phyloP scores from a whole-genome alignment of 2,329 filamentous ascomycete species.

The Colletotrichum scovillei region DNA sequence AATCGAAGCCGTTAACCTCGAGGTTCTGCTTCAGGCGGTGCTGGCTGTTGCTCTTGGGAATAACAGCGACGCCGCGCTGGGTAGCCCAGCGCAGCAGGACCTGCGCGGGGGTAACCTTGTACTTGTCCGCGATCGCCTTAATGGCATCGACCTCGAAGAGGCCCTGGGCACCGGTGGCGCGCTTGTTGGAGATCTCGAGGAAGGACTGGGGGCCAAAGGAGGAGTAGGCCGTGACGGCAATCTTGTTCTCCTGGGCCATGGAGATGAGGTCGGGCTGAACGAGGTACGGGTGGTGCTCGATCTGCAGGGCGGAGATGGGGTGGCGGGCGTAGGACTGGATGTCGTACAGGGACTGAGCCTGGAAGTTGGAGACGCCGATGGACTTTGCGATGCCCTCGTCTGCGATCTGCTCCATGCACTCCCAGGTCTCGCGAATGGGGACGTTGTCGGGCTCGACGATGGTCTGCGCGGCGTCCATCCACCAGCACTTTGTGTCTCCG shows the following conservation, averaged over 20 bases:
- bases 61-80: slow-evolving; percentile 71
- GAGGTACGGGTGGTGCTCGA: slow-evolving; percentile 78
- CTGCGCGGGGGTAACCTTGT: slow-evolving; percentile 71
- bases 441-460: slow-evolving; percentile 47
- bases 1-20: slow-evolving; percentile 65
- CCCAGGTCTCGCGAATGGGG: slow-evolving; percentile 68
- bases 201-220: slow-evolving; percentile 69
- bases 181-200: slow-evolving; percentile 45
- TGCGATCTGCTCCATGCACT: slow-evolving; percentile 68
- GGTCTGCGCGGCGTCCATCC: slow-evolving; percentile 54
- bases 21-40: slow-evolving; percentile 64
- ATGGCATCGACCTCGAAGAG: slow-evolving; percentile 52
- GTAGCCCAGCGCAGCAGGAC: slow-evolving; percentile 76
- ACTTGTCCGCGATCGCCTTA: slow-evolving; percentile 63
- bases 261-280: slow-evolving; percentile 67
- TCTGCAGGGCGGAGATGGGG: slow-evolving; percentile 68
- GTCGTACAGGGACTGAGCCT: slow-evolving; percentile 68
- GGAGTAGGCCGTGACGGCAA: slow-evolving; percentile 73
- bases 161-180: slow-evolving; percentile 40
- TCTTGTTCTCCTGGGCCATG: slow-evolving; percentile 66
- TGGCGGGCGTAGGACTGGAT: slow-evolving; percentile 67
- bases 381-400: slow-evolving; percentile 61
- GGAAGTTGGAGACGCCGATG: slow-evolving; percentile 73
- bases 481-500: slow-evolving; percentile 42
- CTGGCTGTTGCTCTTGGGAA: slow-evolving; percentile 71